Evolutionary conservation across 768 basidiomycete genomes (phyloP), one percentile per base, ranked within the genome.

Genomic region (Xerocomellus dryophilus): DNA sequence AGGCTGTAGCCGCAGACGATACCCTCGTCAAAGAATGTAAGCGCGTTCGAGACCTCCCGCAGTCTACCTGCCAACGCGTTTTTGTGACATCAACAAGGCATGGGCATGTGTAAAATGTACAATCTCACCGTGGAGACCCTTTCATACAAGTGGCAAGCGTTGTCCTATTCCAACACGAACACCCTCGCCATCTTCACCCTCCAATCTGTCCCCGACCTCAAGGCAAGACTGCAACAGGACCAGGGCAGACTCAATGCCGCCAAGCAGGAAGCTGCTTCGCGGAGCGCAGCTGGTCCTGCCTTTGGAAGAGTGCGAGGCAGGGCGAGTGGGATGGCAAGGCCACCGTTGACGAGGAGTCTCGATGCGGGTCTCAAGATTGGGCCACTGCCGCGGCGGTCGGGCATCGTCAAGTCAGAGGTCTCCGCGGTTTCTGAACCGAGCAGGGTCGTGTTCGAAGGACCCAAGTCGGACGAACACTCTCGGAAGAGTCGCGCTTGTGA

Each of bases 71-170:
- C 54, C 49, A 35, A 65, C 63, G 52, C 47, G 53, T 61, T 53
- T 23, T 43, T 20, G 15, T 47, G 32, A 56, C 12, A 29, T 34
- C 11, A 50, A 14, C 62, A 56, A 90, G 88, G 87, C 59, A 75
- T 78, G 31, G 74, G 76, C 23, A 74, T 90, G 55, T 91, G 89
- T 66, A 74, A 78, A 65, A 80, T 79, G 59, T 86, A 83, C 71
- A 78, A 80, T 53, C 34, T 85, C 36, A 59, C 72, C 29, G 76
- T 83, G 20, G 76, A 81, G 21, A 66, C 73, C 44, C 74, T 91
- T 18, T 76, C 75, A 38, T 90, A 75, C 69, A 90, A 89, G 66
- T 83, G 85, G 77, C 85, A 91, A 64, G 86, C 86, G 50, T 72
- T 65, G 31, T 61, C 58, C 14, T 74, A 66, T 45, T 67, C 59